Conservation (phyloP, 768 basidiomycete genomes). For the Lenzites betulinus region DNA sequence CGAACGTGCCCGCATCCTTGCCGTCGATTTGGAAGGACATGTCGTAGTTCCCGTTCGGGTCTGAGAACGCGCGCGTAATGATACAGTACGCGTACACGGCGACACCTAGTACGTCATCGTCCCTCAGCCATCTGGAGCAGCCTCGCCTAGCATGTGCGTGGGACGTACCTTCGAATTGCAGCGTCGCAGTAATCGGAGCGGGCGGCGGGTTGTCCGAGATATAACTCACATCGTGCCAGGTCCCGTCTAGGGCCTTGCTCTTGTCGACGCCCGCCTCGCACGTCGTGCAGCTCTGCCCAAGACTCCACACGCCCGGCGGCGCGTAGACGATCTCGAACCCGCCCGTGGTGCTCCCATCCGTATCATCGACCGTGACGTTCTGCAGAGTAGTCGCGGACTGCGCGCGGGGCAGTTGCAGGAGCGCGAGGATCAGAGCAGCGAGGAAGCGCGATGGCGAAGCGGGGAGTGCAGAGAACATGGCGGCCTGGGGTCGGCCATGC, state of each 20-base stretch:
- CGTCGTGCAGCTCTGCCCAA: constrained; percentile 7
- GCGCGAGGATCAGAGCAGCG: background rate
- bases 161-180: constrained; percentile 38
- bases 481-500: no score
- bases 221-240: constrained; percentile 19
- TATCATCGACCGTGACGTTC: constrained; percentile 12
- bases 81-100: constrained; percentile 47
- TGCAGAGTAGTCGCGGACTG: background rate
- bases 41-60: constrained; percentile 33
- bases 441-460: background rate
- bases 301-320: constrained; percentile 8
- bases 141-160: background rate
- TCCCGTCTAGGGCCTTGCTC: constrained; percentile 2
- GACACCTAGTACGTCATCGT: constrained; percentile 39
- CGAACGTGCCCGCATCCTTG: constrained; percentile 32
- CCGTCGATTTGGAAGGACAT: constrained; percentile 43
- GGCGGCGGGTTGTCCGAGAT: constrained; percentile 10
- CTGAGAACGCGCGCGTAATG: constrained; percentile 28
- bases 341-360: background rate
- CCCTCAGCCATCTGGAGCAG: background rate
- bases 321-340: background rate
- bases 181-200: constrained; percentile 27
- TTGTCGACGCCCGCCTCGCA: constrained; percentile 11
- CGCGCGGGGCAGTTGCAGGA: background rate
- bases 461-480: no score